phyloP scores from a whole-genome alignment of 352 stramenopile species.

The Pythium phragmiticola region DNA sequence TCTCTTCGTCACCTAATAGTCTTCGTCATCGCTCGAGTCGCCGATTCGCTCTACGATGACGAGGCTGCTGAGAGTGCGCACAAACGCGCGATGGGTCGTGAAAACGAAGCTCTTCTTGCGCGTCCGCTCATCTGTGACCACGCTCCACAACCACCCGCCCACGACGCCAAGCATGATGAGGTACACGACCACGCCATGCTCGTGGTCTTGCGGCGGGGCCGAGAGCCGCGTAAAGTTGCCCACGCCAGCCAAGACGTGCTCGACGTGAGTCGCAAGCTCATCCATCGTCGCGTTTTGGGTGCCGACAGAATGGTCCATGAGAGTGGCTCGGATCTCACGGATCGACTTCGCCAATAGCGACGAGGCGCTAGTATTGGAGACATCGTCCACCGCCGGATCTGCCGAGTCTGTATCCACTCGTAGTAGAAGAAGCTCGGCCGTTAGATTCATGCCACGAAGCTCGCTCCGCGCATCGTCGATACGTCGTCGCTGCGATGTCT shows the following conservation, averaged over 20 bases:
- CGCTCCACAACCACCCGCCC: constrained; percentile 22
- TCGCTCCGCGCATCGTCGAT: constrained; percentile 25
- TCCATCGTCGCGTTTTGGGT: constrained; percentile 15
- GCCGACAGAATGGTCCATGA: constrained; percentile 20
- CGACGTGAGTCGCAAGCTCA: background rate
- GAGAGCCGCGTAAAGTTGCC: constrained; percentile 5
- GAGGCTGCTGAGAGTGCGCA: constrained; percentile 10
- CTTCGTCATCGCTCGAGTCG: constrained; percentile 15
- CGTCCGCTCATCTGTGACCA: constrained; percentile 19
- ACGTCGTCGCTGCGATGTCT: constrained; percentile 25
- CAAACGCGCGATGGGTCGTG: constrained; percentile 14
- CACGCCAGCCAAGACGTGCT: background rate
- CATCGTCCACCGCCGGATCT: background rate
- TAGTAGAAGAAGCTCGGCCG: constrained; percentile 11
- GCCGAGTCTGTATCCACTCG: background rate
- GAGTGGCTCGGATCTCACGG: constrained; percentile 20
- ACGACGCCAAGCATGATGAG: constrained; percentile 23
- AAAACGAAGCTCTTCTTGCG: constrained; percentile 24
- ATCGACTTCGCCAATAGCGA: constrained; percentile 23
- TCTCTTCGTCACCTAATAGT: constrained; percentile 3
- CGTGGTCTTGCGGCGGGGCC: background rate
- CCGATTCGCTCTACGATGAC: constrained; percentile 23
- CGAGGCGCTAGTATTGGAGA: constrained; percentile 1
- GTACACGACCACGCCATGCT: constrained; percentile 21
- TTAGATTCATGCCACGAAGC: constrained; percentile 20